A percentile compares a stretch with the other conserved stretches of the same genome.
Conservation (phyloP, 1,284 basidiomycete genomes). For the Calocybe gambosa region DNA sequence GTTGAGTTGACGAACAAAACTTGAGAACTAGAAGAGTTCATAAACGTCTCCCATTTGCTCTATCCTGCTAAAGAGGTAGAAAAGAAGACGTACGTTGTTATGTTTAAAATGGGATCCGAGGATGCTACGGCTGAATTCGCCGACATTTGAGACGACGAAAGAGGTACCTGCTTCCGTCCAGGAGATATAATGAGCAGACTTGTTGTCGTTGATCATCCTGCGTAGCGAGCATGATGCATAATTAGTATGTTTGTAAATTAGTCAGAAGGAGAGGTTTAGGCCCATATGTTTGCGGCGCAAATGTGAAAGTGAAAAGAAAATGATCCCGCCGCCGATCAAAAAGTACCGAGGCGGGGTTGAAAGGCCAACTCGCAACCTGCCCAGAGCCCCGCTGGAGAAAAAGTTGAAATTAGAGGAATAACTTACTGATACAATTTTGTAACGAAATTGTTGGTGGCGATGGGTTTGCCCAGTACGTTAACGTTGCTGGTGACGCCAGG, state of each 20-base stretch:
- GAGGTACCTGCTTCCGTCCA: constrained; percentile 78
- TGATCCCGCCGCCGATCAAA: not conserved
- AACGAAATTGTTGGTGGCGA: constrained; percentile 76
- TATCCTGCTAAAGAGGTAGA: constrained; percentile 1
- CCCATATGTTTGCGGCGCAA: not conserved
- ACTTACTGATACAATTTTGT: constrained; percentile 78
- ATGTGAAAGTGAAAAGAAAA: not conserved
- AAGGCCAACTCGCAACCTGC: not conserved
- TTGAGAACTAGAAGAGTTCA: constrained; percentile 58
- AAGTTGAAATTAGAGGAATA: not conserved
- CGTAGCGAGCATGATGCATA: not conserved
- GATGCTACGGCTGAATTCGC: constrained; percentile 77
- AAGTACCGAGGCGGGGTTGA: not conserved
- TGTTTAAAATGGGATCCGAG: constrained; percentile 80
- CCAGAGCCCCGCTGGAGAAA: not conserved
- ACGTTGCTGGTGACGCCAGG: constrained; percentile 33
- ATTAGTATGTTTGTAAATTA: not conserved
- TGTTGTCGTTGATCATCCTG: constrained; percentile 79
- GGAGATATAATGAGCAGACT: constrained; percentile 68
- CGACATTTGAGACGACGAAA: constrained; percentile 77
- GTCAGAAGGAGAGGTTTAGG: not conserved
- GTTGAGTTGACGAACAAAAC: constrained; percentile 85
- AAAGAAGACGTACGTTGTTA: constrained; percentile 57
- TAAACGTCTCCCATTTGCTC: not conserved
- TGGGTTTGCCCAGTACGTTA: constrained; percentile 55